A percentile compares a stretch with the other conserved stretches of the same genome.
phyloP scores from a whole-genome alignment of 352 stramenopile genomes.

The Elongisporangium undulatum region DNA sequence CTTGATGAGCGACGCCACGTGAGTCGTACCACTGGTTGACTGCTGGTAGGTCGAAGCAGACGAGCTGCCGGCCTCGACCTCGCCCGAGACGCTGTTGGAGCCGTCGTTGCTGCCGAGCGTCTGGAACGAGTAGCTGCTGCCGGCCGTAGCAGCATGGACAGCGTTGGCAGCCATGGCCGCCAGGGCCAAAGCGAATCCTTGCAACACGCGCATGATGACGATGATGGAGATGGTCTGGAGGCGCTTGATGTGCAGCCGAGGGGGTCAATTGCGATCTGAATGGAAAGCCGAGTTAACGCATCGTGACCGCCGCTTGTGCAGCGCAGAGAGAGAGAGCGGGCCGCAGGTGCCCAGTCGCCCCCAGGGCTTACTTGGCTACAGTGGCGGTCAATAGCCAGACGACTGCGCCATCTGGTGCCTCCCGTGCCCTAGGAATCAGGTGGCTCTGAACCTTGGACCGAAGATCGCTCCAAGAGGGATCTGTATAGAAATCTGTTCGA shows the following conservation, averaged over 20 bases:
- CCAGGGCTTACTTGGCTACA: not conserved
- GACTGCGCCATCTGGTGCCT: not conserved
- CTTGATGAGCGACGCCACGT: slow-evolving; percentile 63
- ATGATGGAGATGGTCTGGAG: not conserved
- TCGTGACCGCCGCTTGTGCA: not conserved
- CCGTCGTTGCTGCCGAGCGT: slow-evolving; percentile 7
- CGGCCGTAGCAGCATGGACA: not conserved
- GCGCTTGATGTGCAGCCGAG: not conserved
- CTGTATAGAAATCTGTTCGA: not conserved
- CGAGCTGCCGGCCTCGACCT: slow-evolving; percentile 4
- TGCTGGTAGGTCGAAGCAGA: slow-evolving; percentile 1
- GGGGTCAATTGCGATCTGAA: not conserved
- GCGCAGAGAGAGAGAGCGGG: not conserved
- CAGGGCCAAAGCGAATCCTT: not conserved
- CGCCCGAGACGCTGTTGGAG: slow-evolving; percentile 8
- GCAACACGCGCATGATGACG: not conserved
- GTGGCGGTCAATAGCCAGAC: not conserved
- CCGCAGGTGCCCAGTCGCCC: not conserved
- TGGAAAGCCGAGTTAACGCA: not conserved
- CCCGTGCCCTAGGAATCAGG: not conserved
- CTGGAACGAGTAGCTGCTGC: slow-evolving; percentile 6
- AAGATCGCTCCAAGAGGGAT: not conserved
- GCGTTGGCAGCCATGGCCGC: not conserved
- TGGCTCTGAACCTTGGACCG: not conserved
- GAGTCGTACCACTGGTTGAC: slow-evolving; percentile 4